Conservation (phyloP, 768 basidiomycete species). For the Amanita polypyramis region DNA sequence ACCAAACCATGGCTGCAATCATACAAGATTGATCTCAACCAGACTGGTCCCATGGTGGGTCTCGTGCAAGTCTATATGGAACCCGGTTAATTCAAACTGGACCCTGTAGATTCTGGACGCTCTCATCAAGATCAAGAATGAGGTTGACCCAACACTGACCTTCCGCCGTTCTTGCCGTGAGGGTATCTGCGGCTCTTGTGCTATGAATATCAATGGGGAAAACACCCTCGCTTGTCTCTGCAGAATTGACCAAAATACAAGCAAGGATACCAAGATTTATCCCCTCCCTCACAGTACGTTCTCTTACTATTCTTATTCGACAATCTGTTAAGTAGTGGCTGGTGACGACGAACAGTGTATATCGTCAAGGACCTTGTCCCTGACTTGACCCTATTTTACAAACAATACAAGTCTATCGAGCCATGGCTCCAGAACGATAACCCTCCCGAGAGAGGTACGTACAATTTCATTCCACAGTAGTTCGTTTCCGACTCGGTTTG, state of each 20-base stretch:
- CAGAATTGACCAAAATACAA: slow-evolving; percentile 71
- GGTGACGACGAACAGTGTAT: slow-evolving; percentile 56
- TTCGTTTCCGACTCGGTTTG: not conserved
- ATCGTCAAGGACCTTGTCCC: slow-evolving; percentile 98
- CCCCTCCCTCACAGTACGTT: slow-evolving; percentile 90
- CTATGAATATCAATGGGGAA: slow-evolving; percentile 98
- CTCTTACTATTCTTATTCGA: not conserved
- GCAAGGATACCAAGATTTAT: slow-evolving; percentile 84
- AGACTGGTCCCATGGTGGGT: slow-evolving; percentile 87
- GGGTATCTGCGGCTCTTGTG: slow-evolving; percentile 96
- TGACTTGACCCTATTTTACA: slow-evolving; percentile 87
- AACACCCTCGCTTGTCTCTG: slow-evolving; percentile 98
- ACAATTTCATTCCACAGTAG: too few relatives aligned
- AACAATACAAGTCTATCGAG: slow-evolving; percentile 99
- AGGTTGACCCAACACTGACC: slow-evolving; percentile 91
- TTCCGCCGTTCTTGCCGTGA: slow-evolving; percentile 91
- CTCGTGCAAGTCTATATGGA: not conserved
- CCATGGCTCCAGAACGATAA: slow-evolving; percentile 94
- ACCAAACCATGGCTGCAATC: slow-evolving; percentile 87
- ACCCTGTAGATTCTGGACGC: slow-evolving; percentile 67
- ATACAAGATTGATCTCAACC: slow-evolving; percentile 86
- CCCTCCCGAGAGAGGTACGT: slow-evolving; percentile 56
- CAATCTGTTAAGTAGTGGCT: not conserved
- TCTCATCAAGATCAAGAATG: slow-evolving; percentile 99
- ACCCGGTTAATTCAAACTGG: not conserved